Evolutionary conservation across 768 basidiomycete genomes (phyloP).

Genomic region (Serendipita sp.): DNA sequence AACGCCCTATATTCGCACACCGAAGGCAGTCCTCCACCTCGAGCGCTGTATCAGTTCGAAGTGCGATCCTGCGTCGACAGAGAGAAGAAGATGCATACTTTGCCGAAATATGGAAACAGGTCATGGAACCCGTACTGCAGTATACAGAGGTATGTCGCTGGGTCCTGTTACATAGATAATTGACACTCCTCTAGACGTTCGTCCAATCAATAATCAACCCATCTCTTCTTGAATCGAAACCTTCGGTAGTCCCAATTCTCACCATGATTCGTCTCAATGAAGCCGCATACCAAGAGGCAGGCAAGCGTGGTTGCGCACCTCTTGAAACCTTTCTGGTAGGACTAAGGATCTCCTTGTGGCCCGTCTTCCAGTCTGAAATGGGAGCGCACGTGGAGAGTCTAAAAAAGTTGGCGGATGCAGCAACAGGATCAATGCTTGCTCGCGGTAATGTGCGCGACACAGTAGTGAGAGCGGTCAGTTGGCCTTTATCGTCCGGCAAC

Average conservation of each 20-base stretch:
- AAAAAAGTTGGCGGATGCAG: constrained; percentile 67
- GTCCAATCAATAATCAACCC: neutral
- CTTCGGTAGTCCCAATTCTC: constrained; percentile 60
- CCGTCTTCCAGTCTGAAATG: constrained; percentile 81
- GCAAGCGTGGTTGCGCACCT: constrained; percentile 62
- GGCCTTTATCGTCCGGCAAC: neutral
- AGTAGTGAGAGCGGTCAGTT: constrained; percentile 42
- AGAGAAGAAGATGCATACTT: constrained; percentile 44
- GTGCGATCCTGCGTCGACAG: neutral
- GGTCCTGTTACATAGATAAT: neutral
- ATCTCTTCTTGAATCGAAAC: constrained; percentile 47
- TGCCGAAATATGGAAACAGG: constrained; percentile 72
- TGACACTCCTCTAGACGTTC: neutral
- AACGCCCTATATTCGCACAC: constrained; percentile 8
- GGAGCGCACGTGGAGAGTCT: constrained; percentile 67
- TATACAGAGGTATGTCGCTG: constrained; percentile 50
- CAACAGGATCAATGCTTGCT: constrained; percentile 44
- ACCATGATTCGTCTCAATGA: constrained; percentile 89
- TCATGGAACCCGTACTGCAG: constrained; percentile 80
- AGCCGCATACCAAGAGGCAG: constrained; percentile 55
- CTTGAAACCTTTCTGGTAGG: constrained; percentile 69
- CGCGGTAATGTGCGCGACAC: constrained; percentile 52
- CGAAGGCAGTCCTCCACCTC: constrained; percentile 14
- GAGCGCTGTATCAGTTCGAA: neutral
- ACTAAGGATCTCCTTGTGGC: constrained; percentile 81